Percentiles rank a stretch among this genome's conserved stretches.
Conservation (phyloP, 2,329 filamentous ascomycete species). For the Ophiosphaerella herpotricha region DNA sequence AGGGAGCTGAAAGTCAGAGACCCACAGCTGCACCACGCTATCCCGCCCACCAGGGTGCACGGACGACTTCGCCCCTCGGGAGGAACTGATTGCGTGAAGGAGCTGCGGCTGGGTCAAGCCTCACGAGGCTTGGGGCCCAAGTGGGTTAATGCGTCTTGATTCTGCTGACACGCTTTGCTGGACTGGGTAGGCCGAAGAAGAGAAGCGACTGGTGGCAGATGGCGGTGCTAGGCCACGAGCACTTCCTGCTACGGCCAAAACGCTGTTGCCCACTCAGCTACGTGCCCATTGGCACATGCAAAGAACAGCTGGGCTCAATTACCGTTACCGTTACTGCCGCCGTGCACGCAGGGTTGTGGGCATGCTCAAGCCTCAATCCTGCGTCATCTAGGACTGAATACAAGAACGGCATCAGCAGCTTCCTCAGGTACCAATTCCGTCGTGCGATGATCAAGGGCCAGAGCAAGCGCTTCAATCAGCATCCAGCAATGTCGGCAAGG, state of each 20-base stretch:
- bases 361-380: neutral
- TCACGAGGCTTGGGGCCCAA: constrained; percentile 3
- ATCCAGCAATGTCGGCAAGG: too few species aligned
- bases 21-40: constrained; percentile 1
- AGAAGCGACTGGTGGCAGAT: neutral
- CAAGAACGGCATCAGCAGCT: too few species aligned
- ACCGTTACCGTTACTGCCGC: too few species aligned
- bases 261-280: too few species aligned
- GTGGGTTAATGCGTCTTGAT: neutral
- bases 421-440: neutral
- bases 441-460: neutral
- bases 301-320: too few species aligned
- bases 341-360: too few species aligned
- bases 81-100: neutral
- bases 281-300: too few species aligned
- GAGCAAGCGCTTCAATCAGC: neutral
- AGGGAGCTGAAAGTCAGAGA: constrained; percentile 6
- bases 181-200: neutral
- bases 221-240: neutral
- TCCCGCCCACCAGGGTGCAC: neutral
- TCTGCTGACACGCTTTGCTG: constrained; percentile 1
- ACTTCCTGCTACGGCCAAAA: too few species aligned
- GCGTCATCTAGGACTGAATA: neutral
- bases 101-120: constrained; percentile 5
- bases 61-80: constrained; percentile 6